Evolutionary conservation across 495 filamentous ascomycete species (phyloP).

Genomic region (Lophiotrema nucula): DNA sequence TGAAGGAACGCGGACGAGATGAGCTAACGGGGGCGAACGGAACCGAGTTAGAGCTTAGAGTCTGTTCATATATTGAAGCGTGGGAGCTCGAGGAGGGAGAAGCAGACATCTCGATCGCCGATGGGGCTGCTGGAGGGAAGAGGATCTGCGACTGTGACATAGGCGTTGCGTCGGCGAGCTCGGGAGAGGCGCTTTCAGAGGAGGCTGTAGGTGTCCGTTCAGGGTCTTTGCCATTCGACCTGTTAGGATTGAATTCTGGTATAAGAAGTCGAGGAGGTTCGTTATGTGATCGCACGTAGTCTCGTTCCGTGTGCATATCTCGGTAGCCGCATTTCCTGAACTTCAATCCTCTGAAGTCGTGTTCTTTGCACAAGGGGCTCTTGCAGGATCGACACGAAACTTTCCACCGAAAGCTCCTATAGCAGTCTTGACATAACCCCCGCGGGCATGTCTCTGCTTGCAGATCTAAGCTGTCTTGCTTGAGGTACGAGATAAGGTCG

Average conservation of each 20-base stretch:
- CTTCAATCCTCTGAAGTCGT: conserved; percentile 61
- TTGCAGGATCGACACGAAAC: conserved; percentile 58
- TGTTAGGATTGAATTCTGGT: conserved; percentile 30
- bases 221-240: conserved; percentile 14
- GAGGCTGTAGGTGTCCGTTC: conserved; percentile 11
- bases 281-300: conserved; percentile 33
- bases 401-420: conserved; percentile 58
- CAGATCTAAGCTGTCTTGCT: conserved; percentile 53
- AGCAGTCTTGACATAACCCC: conserved; percentile 61
- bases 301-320: conserved; percentile 53
- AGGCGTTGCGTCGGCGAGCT: conserved; percentile 1
- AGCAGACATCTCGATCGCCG: conserved; percentile 27
- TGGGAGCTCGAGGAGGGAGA: conserved; percentile 24
- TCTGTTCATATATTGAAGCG: conserved; percentile 10
- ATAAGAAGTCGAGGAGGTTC: conserved; percentile 28
- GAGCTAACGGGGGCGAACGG: conserved; percentile 23
- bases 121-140: conserved; percentile 11
- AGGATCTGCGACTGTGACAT: conserved; percentile 34
- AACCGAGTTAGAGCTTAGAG: conserved; percentile 5
- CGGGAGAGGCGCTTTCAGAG: conserved; percentile 2
- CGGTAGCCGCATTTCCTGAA: conserved; percentile 59
- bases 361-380: conserved; percentile 59
- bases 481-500: conserved; percentile 36
- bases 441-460: conserved; percentile 54
- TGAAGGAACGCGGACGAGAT: conserved; percentile 35